Evolutionary conservation across 1,284 basidiomycete species (phyloP), one percentile per base, ranked within the genome.

Genomic region (Kalmanozyma brasiliensis): DNA sequence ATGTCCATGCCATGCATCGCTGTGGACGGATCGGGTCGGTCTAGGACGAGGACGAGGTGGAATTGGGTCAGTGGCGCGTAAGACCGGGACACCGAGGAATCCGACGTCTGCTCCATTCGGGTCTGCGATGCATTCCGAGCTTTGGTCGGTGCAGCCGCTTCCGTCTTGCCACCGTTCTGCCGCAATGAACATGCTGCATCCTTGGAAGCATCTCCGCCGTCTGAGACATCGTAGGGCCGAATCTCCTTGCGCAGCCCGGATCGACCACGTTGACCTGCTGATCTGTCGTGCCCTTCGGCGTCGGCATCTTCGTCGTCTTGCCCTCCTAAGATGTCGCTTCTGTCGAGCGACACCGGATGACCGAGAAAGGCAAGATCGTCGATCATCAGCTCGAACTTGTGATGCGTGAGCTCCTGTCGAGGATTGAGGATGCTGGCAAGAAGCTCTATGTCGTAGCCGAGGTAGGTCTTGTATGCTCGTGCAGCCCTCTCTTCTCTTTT

Each of bases 291-390:
- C 1, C 13, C 46, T 8, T 44, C 44, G 3, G 26, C 26, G 2
- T 36, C 52, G 7, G 41, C 40, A n/a, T 46, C 52, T 4, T 53
- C 24, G 13, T 62, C 43, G n/a, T 40, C 47, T 1, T 43, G 35
- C 0, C 44, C 38, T 17, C 55, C 71, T 63, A 72, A 74, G 7
- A 32, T 35, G 2, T 64, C 69, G 6, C 30, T 35, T 38, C 85
- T 77, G 30, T 90, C 89, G 10, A 88, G 87, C 74, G 89, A 90
- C 1, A 98, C 93, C 0, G 95, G 95, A 82, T 98, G 94, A 0
- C 95, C 95, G 35, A 98, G 86, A 80, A 98, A 98, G 2, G 89
- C 91, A n/a, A 98, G 86, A 75, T 94, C 91, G 77, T 98, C 94
- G 19, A 97, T 89, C 40, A 91, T 83, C 24, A 98, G 87, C 82